Conservation (phyloP, 2,329 filamentous ascomycete species). For the Atkinsonella texensis region DNA sequence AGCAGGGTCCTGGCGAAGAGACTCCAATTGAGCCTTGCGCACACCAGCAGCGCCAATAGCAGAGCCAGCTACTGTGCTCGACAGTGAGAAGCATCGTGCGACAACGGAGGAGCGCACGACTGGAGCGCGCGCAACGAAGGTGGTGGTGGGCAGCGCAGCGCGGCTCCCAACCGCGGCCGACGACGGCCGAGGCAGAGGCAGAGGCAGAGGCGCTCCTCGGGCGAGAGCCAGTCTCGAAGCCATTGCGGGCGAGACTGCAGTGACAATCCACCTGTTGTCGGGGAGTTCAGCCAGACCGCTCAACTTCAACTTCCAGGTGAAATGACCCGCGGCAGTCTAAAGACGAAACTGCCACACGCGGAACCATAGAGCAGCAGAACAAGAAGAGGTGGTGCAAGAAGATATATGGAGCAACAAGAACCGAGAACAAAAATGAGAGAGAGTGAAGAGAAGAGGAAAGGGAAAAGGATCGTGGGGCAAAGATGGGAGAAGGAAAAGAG, state of each 20-base stretch:
- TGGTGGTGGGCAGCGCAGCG: not conserved
- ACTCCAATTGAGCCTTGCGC: constrained; percentile 7
- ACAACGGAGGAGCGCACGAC: constrained; percentile 1
- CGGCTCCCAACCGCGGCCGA: constrained; percentile 9
- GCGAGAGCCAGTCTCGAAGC: constrained; percentile 15
- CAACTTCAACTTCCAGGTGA: not conserved
- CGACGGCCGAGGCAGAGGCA: constrained; percentile 9
- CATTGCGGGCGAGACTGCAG: constrained; percentile 10
- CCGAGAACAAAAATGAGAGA: not conserved
- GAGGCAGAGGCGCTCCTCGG: constrained; percentile 13
- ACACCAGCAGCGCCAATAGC: constrained; percentile 2
- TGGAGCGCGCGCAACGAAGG: constrained; percentile 6
- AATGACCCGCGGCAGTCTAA: not conserved
- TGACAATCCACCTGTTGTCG: not conserved
- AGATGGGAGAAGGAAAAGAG: not conserved
- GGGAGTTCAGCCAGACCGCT: not conserved
- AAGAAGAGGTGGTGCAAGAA: not conserved
- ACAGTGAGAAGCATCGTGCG: constrained; percentile 9
- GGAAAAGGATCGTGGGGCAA: not conserved
- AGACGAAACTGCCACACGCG: not conserved
- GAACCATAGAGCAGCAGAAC: not conserved
- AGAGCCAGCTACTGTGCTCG: constrained; percentile 7
- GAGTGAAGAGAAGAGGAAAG: not conserved
- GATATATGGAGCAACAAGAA: not conserved
- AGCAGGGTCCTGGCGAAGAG: constrained; percentile 11